Conservation (phyloP, 177 flowering plant species). For the Tripterygium wilfordii region DNA sequence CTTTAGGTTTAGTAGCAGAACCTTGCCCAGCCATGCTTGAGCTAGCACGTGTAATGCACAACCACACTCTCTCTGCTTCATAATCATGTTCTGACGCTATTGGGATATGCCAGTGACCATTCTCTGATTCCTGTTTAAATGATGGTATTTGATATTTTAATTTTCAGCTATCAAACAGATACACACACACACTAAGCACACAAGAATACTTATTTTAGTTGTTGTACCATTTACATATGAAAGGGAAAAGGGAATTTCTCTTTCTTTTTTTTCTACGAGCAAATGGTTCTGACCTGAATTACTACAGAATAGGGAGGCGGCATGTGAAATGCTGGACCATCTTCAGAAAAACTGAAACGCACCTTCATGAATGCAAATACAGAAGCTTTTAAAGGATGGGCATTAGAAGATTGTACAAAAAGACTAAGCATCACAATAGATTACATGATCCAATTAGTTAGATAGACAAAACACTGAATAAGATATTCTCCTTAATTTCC, state of each 20-base stretch:
- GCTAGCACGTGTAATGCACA: slow-evolving; percentile 54
- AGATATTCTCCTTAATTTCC: no score
- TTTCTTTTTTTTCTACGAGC: no score
- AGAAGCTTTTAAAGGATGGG: slow-evolving; percentile 2
- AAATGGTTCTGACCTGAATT: slow-evolving; percentile 58
- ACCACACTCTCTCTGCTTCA: slow-evolving; percentile 61
- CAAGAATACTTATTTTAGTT: no score
- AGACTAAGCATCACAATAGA: no score
- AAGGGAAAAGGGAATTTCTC: no score
- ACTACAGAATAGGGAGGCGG: slow-evolving; percentile 86
- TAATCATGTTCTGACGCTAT: slow-evolving; percentile 39
- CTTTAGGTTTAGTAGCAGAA: slow-evolving; percentile 21
- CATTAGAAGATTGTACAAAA: neutral
- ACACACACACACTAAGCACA: neutral
- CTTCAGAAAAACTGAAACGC: slow-evolving; percentile 56
- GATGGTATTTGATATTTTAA: neutral
- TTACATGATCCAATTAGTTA: no score
- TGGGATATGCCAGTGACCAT: slow-evolving; percentile 88
- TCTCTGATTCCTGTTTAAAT: slow-evolving; percentile 66
- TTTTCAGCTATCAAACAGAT: neutral
- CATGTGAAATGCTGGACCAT: slow-evolving; percentile 67
- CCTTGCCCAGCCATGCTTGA: slow-evolving; percentile 11
- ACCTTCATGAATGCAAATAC: slow-evolving; percentile 41
- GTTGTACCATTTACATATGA: no score
- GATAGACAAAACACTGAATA: neutral